Conservation (phyloP, 352 stramenopile species). For the Globisporangium rhizosaccharum region DNA sequence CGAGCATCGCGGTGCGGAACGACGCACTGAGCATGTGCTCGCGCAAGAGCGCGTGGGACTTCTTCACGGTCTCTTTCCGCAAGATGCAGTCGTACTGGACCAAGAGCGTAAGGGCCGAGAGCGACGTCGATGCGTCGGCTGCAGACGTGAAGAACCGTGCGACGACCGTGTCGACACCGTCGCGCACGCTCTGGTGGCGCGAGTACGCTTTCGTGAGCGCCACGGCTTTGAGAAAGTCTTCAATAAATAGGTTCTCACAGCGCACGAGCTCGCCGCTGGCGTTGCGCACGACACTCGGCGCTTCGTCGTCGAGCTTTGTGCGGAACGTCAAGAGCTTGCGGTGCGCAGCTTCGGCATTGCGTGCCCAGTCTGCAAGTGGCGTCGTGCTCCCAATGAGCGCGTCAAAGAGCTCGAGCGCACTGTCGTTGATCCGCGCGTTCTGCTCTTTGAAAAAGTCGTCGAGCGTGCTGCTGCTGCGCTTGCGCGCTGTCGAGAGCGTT, state of each 20-base stretch:
- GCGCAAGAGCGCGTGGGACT: conserved; percentile 60
- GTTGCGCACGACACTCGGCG: conserved; percentile 17
- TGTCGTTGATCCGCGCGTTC: conserved; percentile 14
- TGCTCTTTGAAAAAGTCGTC: conserved; percentile 22
- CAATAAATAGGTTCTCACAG: conserved; percentile 72
- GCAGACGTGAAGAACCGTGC: conserved; percentile 31
- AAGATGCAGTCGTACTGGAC: conserved; percentile 69
- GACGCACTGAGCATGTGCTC: conserved; percentile 69
- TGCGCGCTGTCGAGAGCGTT: conserved; percentile 13
- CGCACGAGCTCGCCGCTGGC: conserved; percentile 25
- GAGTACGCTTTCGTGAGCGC: conserved; percentile 47
- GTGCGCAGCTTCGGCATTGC: conserved; percentile 28
- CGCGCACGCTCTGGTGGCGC: conserved; percentile 53
- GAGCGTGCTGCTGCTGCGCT: background rate
- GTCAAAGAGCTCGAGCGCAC: conserved; percentile 12
- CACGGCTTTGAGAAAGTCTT: conserved; percentile 62
- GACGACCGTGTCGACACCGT: conserved; percentile 50
- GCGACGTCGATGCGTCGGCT: background rate
- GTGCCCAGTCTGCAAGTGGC: conserved; percentile 12
- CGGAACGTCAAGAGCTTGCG: conserved; percentile 29
- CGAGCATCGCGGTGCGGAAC: conserved; percentile 72
- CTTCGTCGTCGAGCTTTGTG: conserved; percentile 3
- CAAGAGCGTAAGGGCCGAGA: conserved; percentile 43
- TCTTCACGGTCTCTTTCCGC: conserved; percentile 47
- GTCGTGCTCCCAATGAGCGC: background rate